Evolutionary conservation across 2,329 filamentous ascomycete species (phyloP).

Genomic region (Phaeomoniella chlamydospora): DNA sequence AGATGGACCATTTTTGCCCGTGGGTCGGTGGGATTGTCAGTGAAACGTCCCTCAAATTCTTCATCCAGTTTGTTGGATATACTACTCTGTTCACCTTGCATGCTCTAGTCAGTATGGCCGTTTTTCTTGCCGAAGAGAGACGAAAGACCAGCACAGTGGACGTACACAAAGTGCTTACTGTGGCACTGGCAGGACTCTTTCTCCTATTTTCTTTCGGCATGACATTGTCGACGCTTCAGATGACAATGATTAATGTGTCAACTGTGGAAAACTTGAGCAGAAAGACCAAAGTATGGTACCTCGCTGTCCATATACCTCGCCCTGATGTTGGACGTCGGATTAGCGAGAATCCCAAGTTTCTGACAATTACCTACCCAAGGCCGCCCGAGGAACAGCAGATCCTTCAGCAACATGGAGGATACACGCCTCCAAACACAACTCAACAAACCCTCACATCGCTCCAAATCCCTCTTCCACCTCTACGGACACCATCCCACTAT

Average conservation of each 20-base stretch:
- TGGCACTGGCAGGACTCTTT: slow-evolving; percentile 59
- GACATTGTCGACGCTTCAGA: slow-evolving; percentile 56
- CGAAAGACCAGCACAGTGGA: slow-evolving; percentile 33
- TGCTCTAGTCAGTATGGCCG: slow-evolving; percentile 47
- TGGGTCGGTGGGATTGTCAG: slow-evolving; percentile 90
- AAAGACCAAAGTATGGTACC: slow-evolving; percentile 47
- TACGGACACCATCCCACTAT: slow-evolving; percentile 21
- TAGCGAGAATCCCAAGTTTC: slow-evolving; percentile 22
- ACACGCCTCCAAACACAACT: not conserved
- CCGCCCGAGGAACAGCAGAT: slow-evolving; percentile 9
- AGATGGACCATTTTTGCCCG: slow-evolving; percentile 94
- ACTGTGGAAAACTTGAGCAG: slow-evolving; percentile 66
- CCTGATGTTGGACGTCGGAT: slow-evolving; percentile 17
- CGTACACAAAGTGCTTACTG: slow-evolving; percentile 47
- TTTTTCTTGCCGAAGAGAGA: slow-evolving; percentile 44
- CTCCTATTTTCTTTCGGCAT: slow-evolving; percentile 69
- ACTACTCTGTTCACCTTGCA: slow-evolving; percentile 53
- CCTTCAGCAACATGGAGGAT: slow-evolving; percentile 5
- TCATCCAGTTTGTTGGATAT: slow-evolving; percentile 74
- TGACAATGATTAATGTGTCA: slow-evolving; percentile 60
- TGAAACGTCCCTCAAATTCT: slow-evolving; percentile 81
- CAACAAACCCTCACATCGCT: slow-evolving; percentile 6
- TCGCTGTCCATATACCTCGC: slow-evolving; percentile 59
- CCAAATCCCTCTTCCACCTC: slow-evolving; percentile 10
- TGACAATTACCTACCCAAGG: slow-evolving; percentile 25